Evolutionary conservation across 208 protist genomes (phyloP).

Genomic region (Trypanosoma brucei): DNA sequence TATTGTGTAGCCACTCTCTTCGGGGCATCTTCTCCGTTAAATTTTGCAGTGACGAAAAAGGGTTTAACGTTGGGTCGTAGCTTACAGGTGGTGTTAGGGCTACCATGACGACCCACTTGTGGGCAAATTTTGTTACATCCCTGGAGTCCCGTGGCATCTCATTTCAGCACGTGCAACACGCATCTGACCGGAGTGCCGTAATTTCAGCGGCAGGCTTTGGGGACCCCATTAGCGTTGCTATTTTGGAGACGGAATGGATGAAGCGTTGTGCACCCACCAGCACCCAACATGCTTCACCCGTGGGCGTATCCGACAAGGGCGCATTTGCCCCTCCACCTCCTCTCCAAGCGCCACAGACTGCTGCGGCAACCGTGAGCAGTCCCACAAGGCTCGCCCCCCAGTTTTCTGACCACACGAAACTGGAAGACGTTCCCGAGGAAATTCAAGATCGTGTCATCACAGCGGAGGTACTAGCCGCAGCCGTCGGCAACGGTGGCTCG

Average conservation of each 20-base stretch:
- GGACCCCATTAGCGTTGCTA: slow-evolving; percentile 69
- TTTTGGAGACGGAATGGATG: slow-evolving; percentile 84
- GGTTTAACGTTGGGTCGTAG: background rate
- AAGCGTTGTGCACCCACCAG: slow-evolving; percentile 10
- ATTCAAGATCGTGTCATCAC: slow-evolving; percentile 73
- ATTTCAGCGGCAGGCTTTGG: slow-evolving; percentile 67
- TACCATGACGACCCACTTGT: slow-evolving; percentile 23
- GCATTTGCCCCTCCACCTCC: background rate
- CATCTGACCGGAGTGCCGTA: slow-evolving; percentile 59
- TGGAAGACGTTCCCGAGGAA: slow-evolving; percentile 66
- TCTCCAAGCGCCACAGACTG: background rate
- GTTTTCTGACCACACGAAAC: slow-evolving; percentile 31
- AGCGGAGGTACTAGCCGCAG: slow-evolving; percentile 56
- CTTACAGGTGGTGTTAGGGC: background rate
- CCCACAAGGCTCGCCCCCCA: background rate
- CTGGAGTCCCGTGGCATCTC: slow-evolving; percentile 59
- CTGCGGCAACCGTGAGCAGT: background rate
- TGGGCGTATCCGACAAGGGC: background rate
- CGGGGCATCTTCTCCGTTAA: background rate
- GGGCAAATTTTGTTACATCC: slow-evolving; percentile 56
- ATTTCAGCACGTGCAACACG: slow-evolving; percentile 73
- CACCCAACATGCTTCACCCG: background rate
- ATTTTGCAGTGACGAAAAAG: too few species aligned
- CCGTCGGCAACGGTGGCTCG: slow-evolving; percentile 54
- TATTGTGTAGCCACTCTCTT: background rate